phyloP scores from a whole-genome alignment of 2,329 filamentous ascomycete genomes.

The Penicillium griseofulvum region DNA sequence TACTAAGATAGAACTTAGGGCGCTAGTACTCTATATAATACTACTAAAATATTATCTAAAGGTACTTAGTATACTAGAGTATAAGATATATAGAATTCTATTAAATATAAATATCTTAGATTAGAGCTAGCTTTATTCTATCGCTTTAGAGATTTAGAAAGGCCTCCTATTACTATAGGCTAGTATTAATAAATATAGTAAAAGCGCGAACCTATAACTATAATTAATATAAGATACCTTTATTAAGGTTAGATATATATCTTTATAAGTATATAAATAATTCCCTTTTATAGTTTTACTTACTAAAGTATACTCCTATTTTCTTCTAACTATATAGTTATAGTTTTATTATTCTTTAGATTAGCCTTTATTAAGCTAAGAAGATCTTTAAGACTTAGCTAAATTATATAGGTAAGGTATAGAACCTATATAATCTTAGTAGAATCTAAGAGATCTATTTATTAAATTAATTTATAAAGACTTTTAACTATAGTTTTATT shows the following conservation, averaged over 20 bases:
- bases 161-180: background rate
- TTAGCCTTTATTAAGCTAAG: background rate
- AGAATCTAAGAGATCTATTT: background rate
- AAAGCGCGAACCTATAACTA: background rate
- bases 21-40: background rate
- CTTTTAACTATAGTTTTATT: background rate
- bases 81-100: background rate
- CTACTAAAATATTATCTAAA: background rate
- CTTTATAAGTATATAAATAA: background rate
- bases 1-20: background rate
- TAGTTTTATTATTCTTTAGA: background rate
- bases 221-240: background rate
- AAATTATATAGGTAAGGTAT: background rate
- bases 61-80: background rate
- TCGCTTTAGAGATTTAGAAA: background rate
- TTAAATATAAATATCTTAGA: background rate
- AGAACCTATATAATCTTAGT: background rate
- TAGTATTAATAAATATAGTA: background rate
- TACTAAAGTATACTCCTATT: background rate
- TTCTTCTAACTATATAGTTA: background rate
- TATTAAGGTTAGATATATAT: background rate
- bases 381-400: background rate
- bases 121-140: background rate
- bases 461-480: background rate
- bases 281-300: background rate